phyloP scores from a whole-genome alignment of 116 monocot species.

The Cymodocea nodosa region DNA sequence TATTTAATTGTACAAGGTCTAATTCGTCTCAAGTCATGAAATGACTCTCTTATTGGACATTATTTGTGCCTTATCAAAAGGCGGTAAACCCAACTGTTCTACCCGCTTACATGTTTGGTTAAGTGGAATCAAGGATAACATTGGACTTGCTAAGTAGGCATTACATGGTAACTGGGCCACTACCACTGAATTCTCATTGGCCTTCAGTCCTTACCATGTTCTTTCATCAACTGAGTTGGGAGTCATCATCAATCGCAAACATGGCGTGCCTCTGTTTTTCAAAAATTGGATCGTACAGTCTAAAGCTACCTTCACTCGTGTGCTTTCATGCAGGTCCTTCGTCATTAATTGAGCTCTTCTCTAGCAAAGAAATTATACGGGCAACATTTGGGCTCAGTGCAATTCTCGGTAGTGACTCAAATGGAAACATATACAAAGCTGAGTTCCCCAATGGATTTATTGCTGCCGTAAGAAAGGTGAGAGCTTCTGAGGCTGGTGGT shows the following conservation, averaged over 20 bases:
- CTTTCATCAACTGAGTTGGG: too few species aligned
- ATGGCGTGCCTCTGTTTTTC: not conserved
- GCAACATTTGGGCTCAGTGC: slow-evolving; percentile 68
- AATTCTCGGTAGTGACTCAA: slow-evolving; percentile 40
- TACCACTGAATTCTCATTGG: too few species aligned
- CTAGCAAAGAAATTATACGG: slow-evolving; percentile 50
- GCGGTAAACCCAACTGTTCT: too few species aligned
- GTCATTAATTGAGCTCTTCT: slow-evolving; percentile 43
- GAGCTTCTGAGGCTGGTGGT: slow-evolving; percentile 17
- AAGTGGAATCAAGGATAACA: too few species aligned
- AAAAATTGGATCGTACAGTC: not conserved
- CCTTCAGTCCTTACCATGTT: too few species aligned
- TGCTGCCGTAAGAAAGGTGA: slow-evolving; percentile 38
- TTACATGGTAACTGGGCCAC: too few species aligned
- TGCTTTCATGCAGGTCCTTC: slow-evolving; percentile 15
- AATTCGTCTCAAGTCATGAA: too few species aligned
- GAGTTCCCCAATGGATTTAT: slow-evolving; percentile 55
- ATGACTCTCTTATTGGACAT: too few species aligned
- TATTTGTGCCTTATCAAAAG: too few species aligned
- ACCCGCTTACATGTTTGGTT: too few species aligned
- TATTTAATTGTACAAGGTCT: too few species aligned
- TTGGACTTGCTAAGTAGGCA: too few species aligned
- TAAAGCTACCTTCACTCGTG: not conserved
- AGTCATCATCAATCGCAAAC: not conserved
- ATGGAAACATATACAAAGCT: slow-evolving; percentile 67